phyloP scores from a whole-genome alignment of 2,329 filamentous ascomycete genomes.

The Ceratocystis alfenasii region DNA sequence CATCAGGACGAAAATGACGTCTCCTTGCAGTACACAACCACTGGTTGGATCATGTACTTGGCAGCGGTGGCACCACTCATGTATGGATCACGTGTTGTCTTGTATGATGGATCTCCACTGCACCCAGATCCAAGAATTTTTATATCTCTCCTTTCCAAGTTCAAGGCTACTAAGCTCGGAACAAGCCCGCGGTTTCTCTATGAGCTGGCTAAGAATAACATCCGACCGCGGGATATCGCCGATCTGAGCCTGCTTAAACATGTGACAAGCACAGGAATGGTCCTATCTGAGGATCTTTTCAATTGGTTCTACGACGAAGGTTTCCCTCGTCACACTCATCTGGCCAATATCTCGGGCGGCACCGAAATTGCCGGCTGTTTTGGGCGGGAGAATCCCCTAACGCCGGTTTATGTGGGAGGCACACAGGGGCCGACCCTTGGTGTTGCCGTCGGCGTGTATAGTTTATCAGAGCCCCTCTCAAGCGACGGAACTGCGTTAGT shows the following conservation, averaged over 20 bases:
- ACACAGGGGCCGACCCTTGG: constrained; percentile 41
- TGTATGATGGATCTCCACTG: constrained; percentile 81
- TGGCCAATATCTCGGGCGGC: constrained; percentile 64
- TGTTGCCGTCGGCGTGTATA: constrained; percentile 46
- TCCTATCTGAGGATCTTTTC: constrained; percentile 62
- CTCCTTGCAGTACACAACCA: constrained; percentile 49
- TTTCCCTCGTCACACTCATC: constrained; percentile 54
- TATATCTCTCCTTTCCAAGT: constrained; percentile 48
- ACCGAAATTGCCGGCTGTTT: constrained; percentile 61
- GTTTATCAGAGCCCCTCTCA: constrained; percentile 38
- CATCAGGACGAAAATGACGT: constrained; percentile 33
- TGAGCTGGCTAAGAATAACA: constrained; percentile 53
- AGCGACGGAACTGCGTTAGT: constrained; percentile 28
- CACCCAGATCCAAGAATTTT: constrained; percentile 53
- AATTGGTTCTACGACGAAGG: constrained; percentile 65
- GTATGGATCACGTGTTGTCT: constrained; percentile 47
- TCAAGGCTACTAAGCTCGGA: constrained; percentile 60
- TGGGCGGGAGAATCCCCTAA: constrained; percentile 53
- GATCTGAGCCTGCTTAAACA: constrained; percentile 49
- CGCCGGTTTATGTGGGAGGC: constrained; percentile 45
- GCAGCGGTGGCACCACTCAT: constrained; percentile 46
- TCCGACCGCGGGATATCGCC: constrained; percentile 49
- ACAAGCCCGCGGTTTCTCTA: constrained; percentile 66
- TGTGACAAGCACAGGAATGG: constrained; percentile 70
- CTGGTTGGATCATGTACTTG: constrained; percentile 85